Evolutionary conservation across 306 rosid genomes (phyloP).

Genomic region (Quercus rubra): DNA sequence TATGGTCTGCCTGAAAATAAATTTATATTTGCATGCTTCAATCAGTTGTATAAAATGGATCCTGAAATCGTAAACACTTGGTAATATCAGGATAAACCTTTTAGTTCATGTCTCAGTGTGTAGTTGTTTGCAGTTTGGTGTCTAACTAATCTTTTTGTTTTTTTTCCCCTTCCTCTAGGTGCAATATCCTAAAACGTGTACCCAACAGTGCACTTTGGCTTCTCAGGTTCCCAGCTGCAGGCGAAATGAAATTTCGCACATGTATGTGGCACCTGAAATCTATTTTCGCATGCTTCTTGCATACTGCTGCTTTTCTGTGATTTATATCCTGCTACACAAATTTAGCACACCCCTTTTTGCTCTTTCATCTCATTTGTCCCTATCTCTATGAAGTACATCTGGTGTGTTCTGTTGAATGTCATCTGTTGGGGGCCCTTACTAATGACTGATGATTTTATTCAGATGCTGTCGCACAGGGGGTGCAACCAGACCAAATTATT

Average conservation of each 20-base stretch:
- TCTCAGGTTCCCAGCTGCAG: conserved; percentile 95
- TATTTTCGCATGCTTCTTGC: neutral
- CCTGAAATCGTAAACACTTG: conserved; percentile 89
- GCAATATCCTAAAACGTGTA: conserved; percentile 92
- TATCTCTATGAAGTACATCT: too few species aligned
- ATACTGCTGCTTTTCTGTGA: too few species aligned
- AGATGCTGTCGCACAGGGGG: conserved; percentile 95
- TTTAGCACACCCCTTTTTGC: too few species aligned
- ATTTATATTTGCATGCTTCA: conserved; percentile 94
- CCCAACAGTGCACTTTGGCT: conserved; percentile 99
- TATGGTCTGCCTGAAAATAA: conserved; percentile 89
- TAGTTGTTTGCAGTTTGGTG: neutral
- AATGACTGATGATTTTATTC: neutral
- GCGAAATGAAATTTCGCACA: conserved; percentile 83
- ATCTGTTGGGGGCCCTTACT: too few species aligned
- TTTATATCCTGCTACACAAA: too few species aligned
- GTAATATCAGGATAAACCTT: conserved; percentile 34
- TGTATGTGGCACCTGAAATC: conserved; percentile 42
- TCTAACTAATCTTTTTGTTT: conserved; percentile 10
- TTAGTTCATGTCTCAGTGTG: too few species aligned
- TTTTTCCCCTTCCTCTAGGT: conserved; percentile 46
- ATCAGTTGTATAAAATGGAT: conserved; percentile 98
- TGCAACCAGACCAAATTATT: conserved; percentile 86
- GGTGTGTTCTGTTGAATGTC: too few species aligned
- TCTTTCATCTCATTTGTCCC: too few species aligned